These are phyloP conservation scores for Cardiospermum halicacabum DNA, from an alignment of 345 rosid genomes.

Conservation along the genomic window DNA sequence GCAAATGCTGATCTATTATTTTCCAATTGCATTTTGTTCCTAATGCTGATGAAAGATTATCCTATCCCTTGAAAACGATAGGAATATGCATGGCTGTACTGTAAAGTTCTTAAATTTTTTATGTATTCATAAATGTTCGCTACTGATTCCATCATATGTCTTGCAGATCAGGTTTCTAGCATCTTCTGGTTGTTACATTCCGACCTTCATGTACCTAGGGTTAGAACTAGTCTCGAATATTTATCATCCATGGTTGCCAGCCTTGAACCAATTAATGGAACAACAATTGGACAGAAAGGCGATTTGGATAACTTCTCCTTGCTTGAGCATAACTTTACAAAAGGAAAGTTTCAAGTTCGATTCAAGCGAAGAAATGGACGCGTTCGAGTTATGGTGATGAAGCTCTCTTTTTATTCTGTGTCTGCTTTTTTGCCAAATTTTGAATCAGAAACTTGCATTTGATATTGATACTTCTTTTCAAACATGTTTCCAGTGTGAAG, in stretches of 20 bases:
- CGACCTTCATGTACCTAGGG: constrained; percentile 64
- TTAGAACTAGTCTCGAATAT: constrained; percentile 60
- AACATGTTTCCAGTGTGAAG: constrained; percentile 52
- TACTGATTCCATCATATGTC: constrained; percentile 14
- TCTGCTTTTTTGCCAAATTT: constrained; percentile 4
- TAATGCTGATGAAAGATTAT: neutral
- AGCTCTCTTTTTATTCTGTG: neutral
- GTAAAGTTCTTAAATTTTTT: constrained; percentile 2
- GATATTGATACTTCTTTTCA: constrained; percentile 10
- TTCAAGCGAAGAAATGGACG: constrained; percentile 90
- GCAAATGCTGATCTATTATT: neutral
- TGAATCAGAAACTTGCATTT: constrained; percentile 7
- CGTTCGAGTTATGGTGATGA: constrained; percentile 58
- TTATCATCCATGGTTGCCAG: constrained; percentile 69
- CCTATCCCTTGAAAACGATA: neutral
- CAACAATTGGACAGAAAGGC: constrained; percentile 34
- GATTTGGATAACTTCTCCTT: constrained; percentile 43
- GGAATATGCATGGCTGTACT: neutral
- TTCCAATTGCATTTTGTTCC: neutral
- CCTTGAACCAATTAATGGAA: constrained; percentile 47
- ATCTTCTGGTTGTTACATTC: constrained; percentile 72
- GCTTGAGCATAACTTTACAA: constrained; percentile 45
- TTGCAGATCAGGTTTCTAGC: constrained; percentile 61
- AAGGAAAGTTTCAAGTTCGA: constrained; percentile 60
- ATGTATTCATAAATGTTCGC: neutral